Evolutionary conservation across 2,329 filamentous ascomycete genomes (phyloP).

Genomic region (Diaporthe batatas): DNA sequence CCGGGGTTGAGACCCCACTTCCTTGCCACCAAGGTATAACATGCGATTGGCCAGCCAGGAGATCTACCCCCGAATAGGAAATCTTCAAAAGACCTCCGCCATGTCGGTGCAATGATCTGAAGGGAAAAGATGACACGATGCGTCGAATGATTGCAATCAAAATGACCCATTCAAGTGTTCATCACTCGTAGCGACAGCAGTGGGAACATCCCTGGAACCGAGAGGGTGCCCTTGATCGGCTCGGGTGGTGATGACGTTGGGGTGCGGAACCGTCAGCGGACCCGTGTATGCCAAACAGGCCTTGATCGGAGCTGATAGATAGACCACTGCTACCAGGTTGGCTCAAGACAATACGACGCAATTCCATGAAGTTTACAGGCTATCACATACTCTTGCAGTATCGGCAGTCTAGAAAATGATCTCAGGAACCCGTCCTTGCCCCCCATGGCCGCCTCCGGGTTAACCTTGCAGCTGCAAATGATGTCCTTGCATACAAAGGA

Average conservation of each 20-base stretch:
- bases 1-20: slow-evolving; percentile 23
- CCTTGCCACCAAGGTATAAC: slow-evolving; percentile 5
- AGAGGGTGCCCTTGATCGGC: not conserved
- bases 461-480: not conserved
- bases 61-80: slow-evolving; percentile 15
- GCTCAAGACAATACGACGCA: not conserved
- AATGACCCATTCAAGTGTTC: not conserved
- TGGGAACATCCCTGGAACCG: not conserved
- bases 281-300: not conserved
- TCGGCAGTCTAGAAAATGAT: not conserved
- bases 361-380: not conserved
- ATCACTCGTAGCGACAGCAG: not conserved
- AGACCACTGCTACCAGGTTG: not conserved
- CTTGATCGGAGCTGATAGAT: not conserved
- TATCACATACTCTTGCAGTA: not conserved
- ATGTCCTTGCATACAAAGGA: not conserved
- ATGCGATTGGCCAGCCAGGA: slow-evolving; percentile 29
- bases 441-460: not conserved
- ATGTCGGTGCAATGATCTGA: not conserved
- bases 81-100: not conserved
- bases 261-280: not conserved
- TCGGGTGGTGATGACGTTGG: not conserved
- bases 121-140: not conserved
- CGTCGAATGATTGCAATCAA: not conserved
- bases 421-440: not conserved